Evolutionary conservation across 2,329 filamentous ascomycete species (phyloP).

Genomic region (Nemania sp.): DNA sequence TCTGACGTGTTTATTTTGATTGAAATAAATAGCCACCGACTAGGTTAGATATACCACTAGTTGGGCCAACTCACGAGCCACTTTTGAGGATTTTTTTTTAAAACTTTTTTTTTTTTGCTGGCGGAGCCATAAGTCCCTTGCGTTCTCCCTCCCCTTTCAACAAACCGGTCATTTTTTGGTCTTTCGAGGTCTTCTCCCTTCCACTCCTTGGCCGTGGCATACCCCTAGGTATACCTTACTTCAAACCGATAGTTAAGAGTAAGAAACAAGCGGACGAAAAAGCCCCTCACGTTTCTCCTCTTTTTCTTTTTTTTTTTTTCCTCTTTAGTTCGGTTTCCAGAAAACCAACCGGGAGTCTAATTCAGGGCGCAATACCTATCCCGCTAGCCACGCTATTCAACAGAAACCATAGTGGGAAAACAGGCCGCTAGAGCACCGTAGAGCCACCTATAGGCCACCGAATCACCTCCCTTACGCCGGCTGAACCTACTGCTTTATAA

Average conservation of each 20-base stretch:
- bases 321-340: conserved; percentile 4
- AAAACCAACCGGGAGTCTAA: conserved; percentile 18
- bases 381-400: neutral
- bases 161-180: neutral
- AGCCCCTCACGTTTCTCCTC: conserved; percentile 21
- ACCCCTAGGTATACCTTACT: neutral
- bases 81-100: neutral
- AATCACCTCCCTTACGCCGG: conserved; percentile 1
- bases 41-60: conserved; percentile 18
- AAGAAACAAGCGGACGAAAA: conserved; percentile 19
- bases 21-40: neutral
- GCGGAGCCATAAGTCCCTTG: neutral
- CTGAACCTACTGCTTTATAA: conserved; percentile 12
- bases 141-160: neutral
- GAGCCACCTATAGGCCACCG: conserved; percentile 9
- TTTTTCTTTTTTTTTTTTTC: conserved; percentile 7
- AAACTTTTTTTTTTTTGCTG: neutral
- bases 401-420: conserved; percentile 14
- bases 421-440: conserved; percentile 22
- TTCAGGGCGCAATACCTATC: conserved; percentile 16
- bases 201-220: conserved; percentile 1
- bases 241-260: conserved; percentile 5
- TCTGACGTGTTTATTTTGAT: conserved; percentile 6
- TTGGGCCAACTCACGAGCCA: neutral
- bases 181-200: conserved; percentile 12